These are phyloP conservation scores for Fusarium sterilihyphosum DNA, from an alignment of 2,329 filamentous ascomycete genomes.

Conservation along the genomic window DNA sequence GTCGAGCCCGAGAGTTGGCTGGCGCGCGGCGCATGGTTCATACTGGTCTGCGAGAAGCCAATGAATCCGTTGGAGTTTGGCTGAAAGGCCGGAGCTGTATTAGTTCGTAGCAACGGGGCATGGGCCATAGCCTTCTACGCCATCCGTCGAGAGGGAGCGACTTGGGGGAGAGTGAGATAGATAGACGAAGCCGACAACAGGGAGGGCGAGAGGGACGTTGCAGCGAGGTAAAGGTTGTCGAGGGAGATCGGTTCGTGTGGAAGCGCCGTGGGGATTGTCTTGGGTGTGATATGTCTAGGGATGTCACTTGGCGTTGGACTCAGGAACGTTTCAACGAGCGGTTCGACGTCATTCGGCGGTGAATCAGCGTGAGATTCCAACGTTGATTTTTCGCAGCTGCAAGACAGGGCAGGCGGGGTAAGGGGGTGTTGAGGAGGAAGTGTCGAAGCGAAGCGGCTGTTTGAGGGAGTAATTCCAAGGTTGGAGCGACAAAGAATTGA, in stretches of 20 bases:
- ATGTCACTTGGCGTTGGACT: constrained; percentile 37
- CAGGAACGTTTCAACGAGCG: constrained; percentile 34
- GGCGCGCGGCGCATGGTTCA: constrained; percentile 64
- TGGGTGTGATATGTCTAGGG: constrained; percentile 12
- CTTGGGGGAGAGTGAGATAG: neutral
- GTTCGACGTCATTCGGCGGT: constrained; percentile 43
- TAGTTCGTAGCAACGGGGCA: constrained; percentile 68
- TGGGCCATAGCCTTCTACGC: constrained; percentile 64
- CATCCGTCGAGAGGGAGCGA: constrained; percentile 49
- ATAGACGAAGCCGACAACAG: constrained; percentile 12
- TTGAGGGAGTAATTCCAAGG: constrained; percentile 6
- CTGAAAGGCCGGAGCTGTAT: constrained; percentile 66
- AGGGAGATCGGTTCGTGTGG: constrained; percentile 24
- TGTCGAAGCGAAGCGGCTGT: constrained; percentile 11
- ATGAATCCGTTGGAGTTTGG: constrained; percentile 58
- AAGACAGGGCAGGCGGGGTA: constrained; percentile 30
- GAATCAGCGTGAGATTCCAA: constrained; percentile 30
- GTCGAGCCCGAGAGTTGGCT: constrained; percentile 73
- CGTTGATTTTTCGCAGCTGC: constrained; percentile 15
- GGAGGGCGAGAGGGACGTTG: constrained; percentile 17
- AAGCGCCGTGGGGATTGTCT: constrained; percentile 17
- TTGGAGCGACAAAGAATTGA: constrained; percentile 7
- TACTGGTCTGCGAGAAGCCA: constrained; percentile 56
- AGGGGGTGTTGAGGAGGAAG: constrained; percentile 12
- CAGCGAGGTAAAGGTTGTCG: constrained; percentile 14